phyloP scores from a whole-genome alignment of 768 basidiomycete species.

The Lactarius deliciosus region DNA sequence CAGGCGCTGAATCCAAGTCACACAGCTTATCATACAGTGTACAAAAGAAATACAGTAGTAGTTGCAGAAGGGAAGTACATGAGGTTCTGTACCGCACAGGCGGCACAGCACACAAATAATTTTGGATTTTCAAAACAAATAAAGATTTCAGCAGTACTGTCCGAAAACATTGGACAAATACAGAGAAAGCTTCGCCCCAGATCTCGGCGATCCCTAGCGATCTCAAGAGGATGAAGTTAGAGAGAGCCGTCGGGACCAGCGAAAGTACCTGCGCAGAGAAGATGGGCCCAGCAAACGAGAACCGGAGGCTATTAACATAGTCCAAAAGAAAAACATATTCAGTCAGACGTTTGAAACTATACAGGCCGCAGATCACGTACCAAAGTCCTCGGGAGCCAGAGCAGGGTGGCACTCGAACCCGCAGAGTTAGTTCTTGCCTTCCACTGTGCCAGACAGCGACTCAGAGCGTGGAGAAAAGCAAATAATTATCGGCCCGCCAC shows the following conservation, averaged over 20 bases:
- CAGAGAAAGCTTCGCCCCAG: neutral
- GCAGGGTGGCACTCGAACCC: too few species aligned
- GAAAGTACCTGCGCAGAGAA: neutral
- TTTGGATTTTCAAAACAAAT: too few species aligned
- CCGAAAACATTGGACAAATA: neutral
- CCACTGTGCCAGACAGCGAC: too few species aligned
- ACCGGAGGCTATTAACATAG: neutral
- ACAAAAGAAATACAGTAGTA: too few species aligned
- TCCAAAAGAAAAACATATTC: neutral
- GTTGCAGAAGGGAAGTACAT: too few species aligned
- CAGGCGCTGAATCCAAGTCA: too few species aligned
- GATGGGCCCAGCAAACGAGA: neutral
- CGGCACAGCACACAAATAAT: too few species aligned
- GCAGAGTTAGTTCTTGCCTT: too few species aligned
- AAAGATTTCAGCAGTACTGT: too few species aligned
- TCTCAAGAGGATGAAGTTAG: neutral
- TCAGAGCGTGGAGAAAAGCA: too few species aligned
- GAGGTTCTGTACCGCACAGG: too few species aligned
- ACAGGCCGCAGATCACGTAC: neutral
- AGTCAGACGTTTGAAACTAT: neutral
- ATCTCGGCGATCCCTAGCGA: neutral
- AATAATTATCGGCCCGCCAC: neutral
- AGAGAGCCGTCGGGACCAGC: neutral
- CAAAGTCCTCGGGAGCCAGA: neutral
- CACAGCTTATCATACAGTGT: too few species aligned